A percentile compares a stretch with the other conserved stretches of the same genome.
Conservation (phyloP, 1,284 basidiomycete species). For the Ceratobasidium sp. region DNA sequence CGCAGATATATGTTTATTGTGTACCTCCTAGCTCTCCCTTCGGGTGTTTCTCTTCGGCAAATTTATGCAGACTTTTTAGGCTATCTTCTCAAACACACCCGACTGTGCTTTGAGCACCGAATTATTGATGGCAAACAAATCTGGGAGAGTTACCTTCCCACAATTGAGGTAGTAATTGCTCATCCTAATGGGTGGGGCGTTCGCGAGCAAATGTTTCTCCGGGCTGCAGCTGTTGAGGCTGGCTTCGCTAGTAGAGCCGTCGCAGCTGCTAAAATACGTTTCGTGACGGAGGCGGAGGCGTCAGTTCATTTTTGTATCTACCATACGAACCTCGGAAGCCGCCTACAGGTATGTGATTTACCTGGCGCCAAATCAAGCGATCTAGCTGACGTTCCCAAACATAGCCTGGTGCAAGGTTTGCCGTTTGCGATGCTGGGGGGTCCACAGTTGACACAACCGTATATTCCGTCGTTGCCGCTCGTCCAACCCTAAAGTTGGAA, state of each 20-base stretch:
- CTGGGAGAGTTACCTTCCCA: constrained; percentile 37
- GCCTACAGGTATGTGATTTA: constrained; percentile 9
- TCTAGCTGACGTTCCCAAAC: neutral
- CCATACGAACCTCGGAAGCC: constrained; percentile 44
- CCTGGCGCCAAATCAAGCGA: neutral
- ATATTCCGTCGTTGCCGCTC: constrained; percentile 33
- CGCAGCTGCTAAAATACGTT: constrained; percentile 24
- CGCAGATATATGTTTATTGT: neutral
- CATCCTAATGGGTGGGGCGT: constrained; percentile 48
- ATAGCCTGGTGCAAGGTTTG: constrained; percentile 43
- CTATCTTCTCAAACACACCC: constrained; percentile 46
- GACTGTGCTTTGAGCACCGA: constrained; percentile 36
- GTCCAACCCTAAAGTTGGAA: constrained; percentile 35
- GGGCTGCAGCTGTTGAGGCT: constrained; percentile 41
- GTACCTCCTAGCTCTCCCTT: constrained; percentile 28
- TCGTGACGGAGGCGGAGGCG: constrained; percentile 49
- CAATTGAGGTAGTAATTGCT: constrained; percentile 45
- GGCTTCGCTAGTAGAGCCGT: constrained; percentile 4
- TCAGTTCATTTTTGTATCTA: constrained; percentile 49
- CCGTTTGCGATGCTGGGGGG: constrained; percentile 49
- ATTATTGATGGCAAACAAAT: constrained; percentile 38
- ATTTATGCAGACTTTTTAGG: constrained; percentile 46
- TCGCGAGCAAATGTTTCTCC: constrained; percentile 43
- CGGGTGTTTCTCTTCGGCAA: constrained; percentile 19
- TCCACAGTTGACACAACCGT: constrained; percentile 49